phyloP scores from a whole-genome alignment of 208 protist genomes.

The Trypanosoma caninum region DNA sequence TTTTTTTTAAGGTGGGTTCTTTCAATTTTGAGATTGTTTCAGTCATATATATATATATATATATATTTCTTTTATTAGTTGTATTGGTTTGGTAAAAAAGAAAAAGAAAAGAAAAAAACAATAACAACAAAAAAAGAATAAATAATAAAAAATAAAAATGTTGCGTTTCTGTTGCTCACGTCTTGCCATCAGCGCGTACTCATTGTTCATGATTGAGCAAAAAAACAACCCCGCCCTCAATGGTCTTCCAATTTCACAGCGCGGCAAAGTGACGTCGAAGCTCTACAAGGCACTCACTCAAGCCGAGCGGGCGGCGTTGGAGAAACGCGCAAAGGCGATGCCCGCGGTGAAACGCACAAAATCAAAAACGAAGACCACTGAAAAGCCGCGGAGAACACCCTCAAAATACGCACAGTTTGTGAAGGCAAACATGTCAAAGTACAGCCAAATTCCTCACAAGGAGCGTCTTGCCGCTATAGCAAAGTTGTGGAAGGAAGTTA shows the following conservation, averaged over 20 bases:
- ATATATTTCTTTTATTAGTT: not conserved
- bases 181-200: slow-evolving; percentile 54
- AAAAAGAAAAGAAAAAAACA: not conserved
- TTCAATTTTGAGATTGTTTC: too few species aligned
- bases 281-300: slow-evolving; percentile 71
- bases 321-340: slow-evolving; percentile 61
- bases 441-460: slow-evolving; percentile 57
- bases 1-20: slow-evolving; percentile 17
- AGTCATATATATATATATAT: too few species aligned
- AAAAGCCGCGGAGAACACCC: slow-evolving; percentile 25
- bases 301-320: slow-evolving; percentile 43
- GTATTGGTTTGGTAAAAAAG: not conserved
- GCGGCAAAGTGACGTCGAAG: slow-evolving; percentile 72
- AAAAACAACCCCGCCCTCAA: slow-evolving; percentile 80
- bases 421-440: slow-evolving; percentile 74
- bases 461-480: slow-evolving; percentile 83
- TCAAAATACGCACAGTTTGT: slow-evolving; percentile 73
- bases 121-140: not conserved
- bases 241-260: slow-evolving; percentile 56
- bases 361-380: slow-evolving; percentile 17
- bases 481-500: slow-evolving; percentile 83
- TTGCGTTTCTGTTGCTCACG: slow-evolving; percentile 15
- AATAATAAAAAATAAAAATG: slow-evolving; percentile 1
- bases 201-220: slow-evolving; percentile 84
- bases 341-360: slow-evolving; percentile 26